Base-by-base conservation (phyloP, 2,329 filamentous ascomycete genomes). In the Xylariaceae sp. region DNA sequence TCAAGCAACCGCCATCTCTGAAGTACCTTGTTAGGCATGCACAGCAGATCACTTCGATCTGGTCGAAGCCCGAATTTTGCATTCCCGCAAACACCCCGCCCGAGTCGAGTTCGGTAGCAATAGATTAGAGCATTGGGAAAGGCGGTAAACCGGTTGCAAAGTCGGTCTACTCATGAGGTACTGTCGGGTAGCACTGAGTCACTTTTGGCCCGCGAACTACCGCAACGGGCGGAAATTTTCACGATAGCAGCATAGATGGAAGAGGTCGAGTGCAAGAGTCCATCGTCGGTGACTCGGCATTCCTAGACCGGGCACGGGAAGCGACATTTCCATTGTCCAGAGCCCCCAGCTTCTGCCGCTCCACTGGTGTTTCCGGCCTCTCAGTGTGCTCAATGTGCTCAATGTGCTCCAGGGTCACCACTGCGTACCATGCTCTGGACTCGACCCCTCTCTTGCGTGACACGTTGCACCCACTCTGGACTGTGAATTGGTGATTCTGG, bases 401-500 rank as follows among this genome's bases (percentile, higher is more conserved):
- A n/a, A n/a, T n/a, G n/a, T n/a, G n/a, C n/a, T n/a, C 22, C 22
- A 26, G 30, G 30, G 30, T 32, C 30, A 17, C 17, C 33, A 7
- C 33, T 17, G 33, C 17, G 9, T n/a, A 34, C 13, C 33, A 19
- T 19, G 33, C 33, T 34, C 33, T 34, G 13, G 41, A 38, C 19
- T 39, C 30, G 43, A 43, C 47, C 38, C 45, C 46, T 49, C 33
- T 16, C 17, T 34, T 18, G 41, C 45, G 53, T 55, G 46, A 52
- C 33, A 55, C 51, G 45, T 52, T 47, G 38, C 45, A 26, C 38
- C 30, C 26, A 6, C 11, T 26, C 22, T 44, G 48, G 43, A 50
- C 53, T 53, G 45, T 44, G 48, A 43, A 50, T 54, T 53, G 45
- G 45, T 38, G 44, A 49, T 45, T 49, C 40, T 44, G 47, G 43